Conservation (phyloP, 1,139 yeast genomes). For the Diutina scorzettiae region DNA sequence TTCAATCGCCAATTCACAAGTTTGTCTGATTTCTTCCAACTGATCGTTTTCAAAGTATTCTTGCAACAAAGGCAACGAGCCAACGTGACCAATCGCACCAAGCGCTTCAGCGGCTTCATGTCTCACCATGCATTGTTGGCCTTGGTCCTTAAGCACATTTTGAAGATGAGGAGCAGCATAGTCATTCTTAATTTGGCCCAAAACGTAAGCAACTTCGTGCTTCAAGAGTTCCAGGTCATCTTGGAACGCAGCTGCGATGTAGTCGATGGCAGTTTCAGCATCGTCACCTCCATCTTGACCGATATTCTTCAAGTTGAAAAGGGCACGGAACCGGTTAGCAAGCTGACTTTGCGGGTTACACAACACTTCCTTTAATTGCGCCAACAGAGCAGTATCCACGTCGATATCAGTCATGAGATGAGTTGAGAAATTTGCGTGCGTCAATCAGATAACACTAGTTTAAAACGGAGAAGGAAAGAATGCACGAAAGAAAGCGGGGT, state of each 20-base stretch:
- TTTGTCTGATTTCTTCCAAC: constrained; percentile 80
- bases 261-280: constrained; percentile 53
- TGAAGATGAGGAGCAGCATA: constrained; percentile 67
- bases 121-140: constrained; percentile 91
- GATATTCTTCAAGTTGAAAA: constrained; percentile 76
- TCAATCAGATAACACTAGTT: too few species aligned
- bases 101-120: constrained; percentile 99
- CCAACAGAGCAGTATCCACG: constrained; percentile 44
- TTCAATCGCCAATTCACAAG: constrained; percentile 94
- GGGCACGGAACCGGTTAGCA: constrained; percentile 84
- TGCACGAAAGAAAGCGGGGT: too few species aligned
- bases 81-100: constrained; percentile 85
- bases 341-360: constrained; percentile 54
- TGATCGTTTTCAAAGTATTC: constrained; percentile 65
- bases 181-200: constrained; percentile 87
- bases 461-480: too few species aligned
- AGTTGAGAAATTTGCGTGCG: not conserved
- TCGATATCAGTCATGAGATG: constrained; percentile 20
- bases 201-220: constrained; percentile 97
- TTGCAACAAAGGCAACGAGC: constrained; percentile 57
- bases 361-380: constrained; percentile 59
- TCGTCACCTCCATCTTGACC: constrained; percentile 52
- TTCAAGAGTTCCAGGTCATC: constrained; percentile 88
- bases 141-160: constrained; percentile 49
- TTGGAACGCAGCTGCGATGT: constrained; percentile 69